phyloP scores from a whole-genome alignment of 2,329 filamentous ascomycete genomes.

The Apiospora saccharicola region DNA sequence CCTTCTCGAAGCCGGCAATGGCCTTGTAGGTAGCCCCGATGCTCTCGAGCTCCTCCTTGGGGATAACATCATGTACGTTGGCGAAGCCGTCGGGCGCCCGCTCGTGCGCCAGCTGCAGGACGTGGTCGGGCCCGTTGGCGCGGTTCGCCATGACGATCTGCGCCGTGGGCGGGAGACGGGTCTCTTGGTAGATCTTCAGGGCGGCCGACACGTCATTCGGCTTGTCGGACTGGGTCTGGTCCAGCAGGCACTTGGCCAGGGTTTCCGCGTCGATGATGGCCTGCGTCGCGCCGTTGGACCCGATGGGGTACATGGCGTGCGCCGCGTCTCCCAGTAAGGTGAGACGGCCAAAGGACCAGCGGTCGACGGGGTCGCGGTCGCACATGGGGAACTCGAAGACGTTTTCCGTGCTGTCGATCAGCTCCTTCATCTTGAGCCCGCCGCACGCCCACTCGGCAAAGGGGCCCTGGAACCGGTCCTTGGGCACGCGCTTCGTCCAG shows the following conservation, averaged over 20 bases:
- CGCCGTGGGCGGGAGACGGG: slow-evolving; percentile 50
- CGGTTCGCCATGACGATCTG: slow-evolving; percentile 55
- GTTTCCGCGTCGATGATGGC: slow-evolving; percentile 53
- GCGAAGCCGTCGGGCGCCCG: slow-evolving; percentile 50
- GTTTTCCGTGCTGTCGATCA: slow-evolving; percentile 50
- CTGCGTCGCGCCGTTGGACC: slow-evolving; percentile 52
- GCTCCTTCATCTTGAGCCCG: slow-evolving; percentile 49
- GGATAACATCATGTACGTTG: slow-evolving; percentile 50
- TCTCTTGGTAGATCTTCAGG: slow-evolving; percentile 47
- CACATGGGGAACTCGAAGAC: slow-evolving; percentile 57
- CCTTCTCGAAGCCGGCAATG: slow-evolving; percentile 54
- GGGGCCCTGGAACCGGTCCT: slow-evolving; percentile 47
- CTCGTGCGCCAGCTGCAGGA: slow-evolving; percentile 53
- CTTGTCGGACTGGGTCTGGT: neutral
- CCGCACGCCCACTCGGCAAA: slow-evolving; percentile 52
- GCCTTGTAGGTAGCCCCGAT: slow-evolving; percentile 47
- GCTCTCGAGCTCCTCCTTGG: slow-evolving; percentile 48
- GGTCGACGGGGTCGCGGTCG: slow-evolving; percentile 42
- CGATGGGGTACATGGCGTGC: slow-evolving; percentile 52
- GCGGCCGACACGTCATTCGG: slow-evolving; percentile 41
- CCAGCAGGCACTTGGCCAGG: slow-evolving; percentile 44
- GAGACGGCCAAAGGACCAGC: slow-evolving; percentile 49
- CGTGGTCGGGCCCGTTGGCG: slow-evolving; percentile 54
- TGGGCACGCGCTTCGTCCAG: slow-evolving; percentile 51
- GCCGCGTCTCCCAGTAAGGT: slow-evolving; percentile 51